Base-by-base conservation (phyloP, 305 asterid genomes). In the Fraxinus velutina region DNA sequence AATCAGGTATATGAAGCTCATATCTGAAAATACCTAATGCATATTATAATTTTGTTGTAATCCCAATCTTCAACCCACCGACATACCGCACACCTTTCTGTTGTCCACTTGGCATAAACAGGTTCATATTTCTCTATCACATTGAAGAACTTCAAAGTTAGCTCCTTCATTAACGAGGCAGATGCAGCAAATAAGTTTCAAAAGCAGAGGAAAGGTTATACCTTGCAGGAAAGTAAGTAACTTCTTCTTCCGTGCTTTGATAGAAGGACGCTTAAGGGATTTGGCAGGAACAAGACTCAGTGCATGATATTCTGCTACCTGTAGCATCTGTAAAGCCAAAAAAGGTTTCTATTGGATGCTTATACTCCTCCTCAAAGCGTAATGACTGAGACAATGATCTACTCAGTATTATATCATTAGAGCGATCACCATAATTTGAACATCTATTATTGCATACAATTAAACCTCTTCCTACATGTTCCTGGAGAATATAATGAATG, bases 21-120 rank as follows among this genome's bases (percentile, higher is more conserved):
- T 76, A 79, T 70, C 73, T 37, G 77, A 50, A 29, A 78, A 72
- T 88, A 96, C 99, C 99, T 93, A 68, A 87, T 96, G 89, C 99
- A 96, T 80, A 96, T 92, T 50, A 96, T 94, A 77, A 96, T 96
- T 88, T 96, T 96, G 91, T 96, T 96, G 92, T 90, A 93, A 84
- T 96, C 99, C 99, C 99, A 96, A 88, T 96, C 99, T 91, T 96
- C 98, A 24, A 96, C 95, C 99, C 99, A 96, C 82, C 99, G 92
- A 86, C 99, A 96, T n/a, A 96, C 98, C 13, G 99, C 99, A 89
- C 99, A 96, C 85, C 98, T 90, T 87, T 96, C 99, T 32, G 98
- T 93, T 72, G 99, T 96, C 99, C 99, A 94, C 91, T 92, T 96
- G 80, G 96, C 95, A 89, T 66, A 76, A 82, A 96, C 96, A 78